Evolutionary conservation across 2,329 filamentous ascomycete genomes (phyloP).

Genomic region (Ceratocystis smalleyi): DNA sequence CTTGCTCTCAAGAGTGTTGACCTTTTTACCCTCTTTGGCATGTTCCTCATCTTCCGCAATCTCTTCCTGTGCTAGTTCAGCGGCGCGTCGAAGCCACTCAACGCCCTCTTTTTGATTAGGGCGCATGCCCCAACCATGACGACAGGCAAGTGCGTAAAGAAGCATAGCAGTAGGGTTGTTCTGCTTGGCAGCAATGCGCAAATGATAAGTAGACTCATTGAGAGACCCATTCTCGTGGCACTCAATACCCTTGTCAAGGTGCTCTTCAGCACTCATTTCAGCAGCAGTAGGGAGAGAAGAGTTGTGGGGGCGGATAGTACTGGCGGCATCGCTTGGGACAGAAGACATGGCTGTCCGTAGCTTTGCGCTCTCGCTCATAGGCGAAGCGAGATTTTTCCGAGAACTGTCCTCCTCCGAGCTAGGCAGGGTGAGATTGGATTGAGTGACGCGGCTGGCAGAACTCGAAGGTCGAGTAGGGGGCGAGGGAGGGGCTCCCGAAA

Average conservation of each 20-base stretch:
- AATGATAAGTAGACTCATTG: slow-evolving; percentile 89
- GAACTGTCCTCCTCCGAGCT: slow-evolving; percentile 37
- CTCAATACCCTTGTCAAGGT: slow-evolving; percentile 77
- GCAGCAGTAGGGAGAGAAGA: slow-evolving; percentile 40
- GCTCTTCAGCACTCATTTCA: slow-evolving; percentile 70
- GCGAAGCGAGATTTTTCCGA: slow-evolving; percentile 30
- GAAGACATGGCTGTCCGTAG: slow-evolving; percentile 33
- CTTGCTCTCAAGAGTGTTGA: slow-evolving; percentile 56
- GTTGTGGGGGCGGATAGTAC: slow-evolving; percentile 31
- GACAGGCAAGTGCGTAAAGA: slow-evolving; percentile 81
- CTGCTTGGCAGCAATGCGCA: slow-evolving; percentile 72
- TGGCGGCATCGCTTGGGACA: slow-evolving; percentile 35
- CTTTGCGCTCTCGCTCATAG: slow-evolving; percentile 25
- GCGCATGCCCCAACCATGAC: slow-evolving; percentile 96
- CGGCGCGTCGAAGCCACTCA: slow-evolving; percentile 80
- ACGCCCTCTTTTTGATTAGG: slow-evolving; percentile 81
- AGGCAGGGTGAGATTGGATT: slow-evolving; percentile 31
- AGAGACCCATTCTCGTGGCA: slow-evolving; percentile 76
- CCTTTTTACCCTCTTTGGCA: slow-evolving; percentile 44
- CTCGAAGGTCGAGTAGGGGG: slow-evolving; percentile 46
- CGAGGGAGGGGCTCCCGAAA: slow-evolving; percentile 39
- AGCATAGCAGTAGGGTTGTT: slow-evolving; percentile 90
- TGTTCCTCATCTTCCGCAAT: slow-evolving; percentile 67
- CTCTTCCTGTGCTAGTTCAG: slow-evolving; percentile 67
- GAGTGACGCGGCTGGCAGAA: slow-evolving; percentile 30